Conservation (phyloP, 441 rosid species). For the Pelargonium cotyledonis region DNA sequence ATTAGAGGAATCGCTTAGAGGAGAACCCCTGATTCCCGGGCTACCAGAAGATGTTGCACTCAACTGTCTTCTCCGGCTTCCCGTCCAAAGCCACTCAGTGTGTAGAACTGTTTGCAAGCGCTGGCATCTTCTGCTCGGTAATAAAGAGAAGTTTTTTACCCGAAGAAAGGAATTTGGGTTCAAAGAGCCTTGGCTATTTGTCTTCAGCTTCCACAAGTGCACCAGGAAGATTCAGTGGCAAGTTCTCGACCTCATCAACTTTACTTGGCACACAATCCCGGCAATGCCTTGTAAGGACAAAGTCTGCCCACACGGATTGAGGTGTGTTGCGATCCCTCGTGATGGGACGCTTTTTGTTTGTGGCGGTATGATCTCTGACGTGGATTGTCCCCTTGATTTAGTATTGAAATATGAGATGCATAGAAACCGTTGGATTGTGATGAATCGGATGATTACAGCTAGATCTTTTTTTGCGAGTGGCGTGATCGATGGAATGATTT, state of each 20-base stretch:
- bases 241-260: slow-evolving; percentile 63
- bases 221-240: slow-evolving; percentile 81
- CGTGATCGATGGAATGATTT: slow-evolving; percentile 64
- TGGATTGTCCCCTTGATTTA: slow-evolving; percentile 73
- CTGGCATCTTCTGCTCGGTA: slow-evolving; percentile 64
- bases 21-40: slow-evolving; percentile 71
- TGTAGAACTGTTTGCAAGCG: slow-evolving; percentile 69
- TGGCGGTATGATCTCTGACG: slow-evolving; percentile 80
- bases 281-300: slow-evolving; percentile 81
- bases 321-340: slow-evolving; percentile 55
- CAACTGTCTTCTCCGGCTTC: slow-evolving; percentile 70
- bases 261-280: slow-evolving; percentile 79
- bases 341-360: slow-evolving; percentile 69
- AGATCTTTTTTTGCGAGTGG: slow-evolving; percentile 79
- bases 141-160: slow-evolving; percentile 62
- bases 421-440: slow-evolving; percentile 75
- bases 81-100: slow-evolving; percentile 57
- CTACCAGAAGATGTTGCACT: slow-evolving; percentile 86
- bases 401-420: slow-evolving; percentile 75
- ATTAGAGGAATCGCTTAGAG: slow-evolving; percentile 40
- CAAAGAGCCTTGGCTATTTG: slow-evolving; percentile 80
- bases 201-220: slow-evolving; percentile 65
- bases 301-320: slow-evolving; percentile 75
- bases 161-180: slow-evolving; percentile 64
- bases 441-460: slow-evolving; percentile 55